These are phyloP conservation scores for Diddensiella santjacobensis DNA, from an alignment of 805 yeast genomes.

Conservation along the genomic window DNA sequence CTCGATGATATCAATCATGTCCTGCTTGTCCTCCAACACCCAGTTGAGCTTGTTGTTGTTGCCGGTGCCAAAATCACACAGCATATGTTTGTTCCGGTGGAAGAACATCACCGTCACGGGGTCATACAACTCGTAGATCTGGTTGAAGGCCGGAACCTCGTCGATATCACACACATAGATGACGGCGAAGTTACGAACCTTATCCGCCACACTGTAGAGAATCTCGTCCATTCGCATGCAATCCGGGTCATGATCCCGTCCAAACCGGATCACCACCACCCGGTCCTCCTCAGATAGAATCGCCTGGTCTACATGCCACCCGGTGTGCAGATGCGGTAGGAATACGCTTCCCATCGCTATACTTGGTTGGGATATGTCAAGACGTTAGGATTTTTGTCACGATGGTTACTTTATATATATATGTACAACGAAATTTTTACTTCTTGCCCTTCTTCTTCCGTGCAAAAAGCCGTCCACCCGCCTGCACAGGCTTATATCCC, in stretches of 20 bases:
- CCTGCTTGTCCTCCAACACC: conserved; percentile 73
- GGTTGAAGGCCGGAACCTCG: conserved; percentile 85
- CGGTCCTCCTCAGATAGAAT: conserved; percentile 83
- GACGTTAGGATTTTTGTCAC: neutral
- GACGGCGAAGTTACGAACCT: conserved; percentile 81
- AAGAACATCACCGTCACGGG: conserved; percentile 93
- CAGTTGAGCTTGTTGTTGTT: conserved; percentile 93
- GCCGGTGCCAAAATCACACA: conserved; percentile 98
- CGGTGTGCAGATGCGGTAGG: conserved; percentile 73
- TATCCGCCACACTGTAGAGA: conserved; percentile 72
- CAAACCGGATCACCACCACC: conserved; percentile 84
- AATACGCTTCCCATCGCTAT: conserved; percentile 72
- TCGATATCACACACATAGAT: conserved; percentile 85
- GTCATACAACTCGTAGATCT: conserved; percentile 86
- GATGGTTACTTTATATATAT: neutral
- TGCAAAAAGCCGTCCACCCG: conserved; percentile 51
- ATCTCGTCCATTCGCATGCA: conserved; percentile 91
- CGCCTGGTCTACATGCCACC: conserved; percentile 99
- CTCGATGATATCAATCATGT: conserved; percentile 85
- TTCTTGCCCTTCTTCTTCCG: conserved; percentile 44
- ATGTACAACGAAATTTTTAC: no score
- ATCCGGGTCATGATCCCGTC: conserved; percentile 66
- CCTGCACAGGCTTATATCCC: conserved; percentile 50
- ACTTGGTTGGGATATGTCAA: neutral
- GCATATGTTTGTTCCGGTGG: conserved; percentile 86